A percentile compares a stretch with the other conserved stretches of the same genome.
Evolutionary conservation across 371 early-diverging fungal genomes (phyloP).

Genomic region (Massospora cicadina): DNA sequence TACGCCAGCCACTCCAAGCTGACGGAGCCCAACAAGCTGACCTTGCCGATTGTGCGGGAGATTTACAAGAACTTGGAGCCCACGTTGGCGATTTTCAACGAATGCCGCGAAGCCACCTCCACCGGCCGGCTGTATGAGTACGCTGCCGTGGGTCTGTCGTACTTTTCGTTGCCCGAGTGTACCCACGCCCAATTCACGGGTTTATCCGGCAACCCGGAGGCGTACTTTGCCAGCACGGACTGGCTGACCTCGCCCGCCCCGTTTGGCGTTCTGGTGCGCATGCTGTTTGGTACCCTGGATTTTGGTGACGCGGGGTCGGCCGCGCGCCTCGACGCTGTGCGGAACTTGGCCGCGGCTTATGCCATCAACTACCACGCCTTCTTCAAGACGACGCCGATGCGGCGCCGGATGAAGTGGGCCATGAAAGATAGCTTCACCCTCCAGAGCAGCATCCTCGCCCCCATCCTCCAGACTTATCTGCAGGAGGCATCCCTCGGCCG

Average conservation of each 20-base stretch:
- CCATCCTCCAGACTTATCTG: background rate
- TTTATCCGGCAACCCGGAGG: background rate
- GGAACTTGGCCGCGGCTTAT: background rate
- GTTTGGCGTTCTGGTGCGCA: background rate
- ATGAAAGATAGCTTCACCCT: background rate
- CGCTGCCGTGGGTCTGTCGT: background rate
- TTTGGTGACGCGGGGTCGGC: background rate
- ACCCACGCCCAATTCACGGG: background rate
- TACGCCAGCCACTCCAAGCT: background rate
- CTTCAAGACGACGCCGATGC: background rate
- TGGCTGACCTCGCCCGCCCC: background rate
- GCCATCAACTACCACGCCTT: constrained; percentile 3
- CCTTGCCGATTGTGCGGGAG: background rate
- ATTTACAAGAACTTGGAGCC: background rate
- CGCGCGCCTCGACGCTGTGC: background rate
- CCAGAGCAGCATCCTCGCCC: background rate
- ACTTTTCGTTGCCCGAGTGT: background rate
- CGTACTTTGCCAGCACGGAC: background rate
- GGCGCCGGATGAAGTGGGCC: background rate
- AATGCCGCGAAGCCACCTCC: background rate
- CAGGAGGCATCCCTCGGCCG: background rate
- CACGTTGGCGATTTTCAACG: background rate
- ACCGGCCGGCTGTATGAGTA: background rate
- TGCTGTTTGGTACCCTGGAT: constrained; percentile 2
- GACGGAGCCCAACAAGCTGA: constrained; percentile 4